Base-by-base conservation (phyloP, 2,329 filamentous ascomycete genomes). In the Harringtonia aguacate region DNA sequence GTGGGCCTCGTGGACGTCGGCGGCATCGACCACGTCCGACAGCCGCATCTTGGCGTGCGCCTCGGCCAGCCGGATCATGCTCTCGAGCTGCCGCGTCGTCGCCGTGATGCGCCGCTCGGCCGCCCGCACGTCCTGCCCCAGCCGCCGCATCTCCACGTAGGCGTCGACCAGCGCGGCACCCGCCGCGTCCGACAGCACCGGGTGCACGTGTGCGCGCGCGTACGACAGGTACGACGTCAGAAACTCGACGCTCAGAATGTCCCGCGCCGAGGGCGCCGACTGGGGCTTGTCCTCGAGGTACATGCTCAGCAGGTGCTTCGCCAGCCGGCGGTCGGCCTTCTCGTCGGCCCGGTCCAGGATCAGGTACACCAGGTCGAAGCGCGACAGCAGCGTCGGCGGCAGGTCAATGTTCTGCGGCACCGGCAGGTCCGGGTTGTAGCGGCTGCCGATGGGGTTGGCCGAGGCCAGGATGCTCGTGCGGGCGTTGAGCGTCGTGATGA, bases 331-430 rank as follows among this genome's bases (percentile, higher is more conserved):
- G 62, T 98, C 92, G 44, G 75, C 81, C 57, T 84, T 83, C 65
- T 97, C 92, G 57, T 97, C 90, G 41, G 94, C 82, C 8, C 86
- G 86, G 60, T 98, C 92, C 39, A 98, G 79, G 36, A 98, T 92
- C 2, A 98, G 79, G 59, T 98, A 98, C 41, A 98, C 90, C 8
- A 98, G 71, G 61, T 98, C 92, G 60, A 98, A 98, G 71, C 92
- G 84, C 6, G 89, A 95, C 42, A 98, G 76, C 8, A 98, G 73
- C 0, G 92, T 98, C 0, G 92, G 92, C 1, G 92, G 92, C 9
- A 98, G 77, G 58, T 98, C 92, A 55, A 98, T 98, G 63, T 98
- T 98, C 57, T 97, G 89, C 4, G 92, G 92, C 14, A 98, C 92
- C 0, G 92, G 89, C 21, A 98, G 68, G 56, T 95, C 90, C 3